phyloP scores from a whole-genome alignment of 1,284 basidiomycete species.

The Rhodotorula glutinis region DNA sequence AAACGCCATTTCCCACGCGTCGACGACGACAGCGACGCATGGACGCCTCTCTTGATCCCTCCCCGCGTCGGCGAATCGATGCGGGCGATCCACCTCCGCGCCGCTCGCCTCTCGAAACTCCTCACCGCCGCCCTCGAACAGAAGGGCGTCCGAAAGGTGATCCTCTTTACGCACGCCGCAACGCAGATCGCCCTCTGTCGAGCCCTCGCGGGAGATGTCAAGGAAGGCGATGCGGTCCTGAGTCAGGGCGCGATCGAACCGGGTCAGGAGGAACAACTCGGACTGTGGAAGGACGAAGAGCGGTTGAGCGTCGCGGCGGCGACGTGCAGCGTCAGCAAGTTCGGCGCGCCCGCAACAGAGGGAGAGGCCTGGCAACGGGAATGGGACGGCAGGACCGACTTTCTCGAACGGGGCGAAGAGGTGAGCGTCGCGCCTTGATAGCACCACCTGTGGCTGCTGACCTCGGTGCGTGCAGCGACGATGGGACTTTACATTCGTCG shows the following conservation, averaged over 20 bases:
- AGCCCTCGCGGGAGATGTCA: conserved; percentile 57
- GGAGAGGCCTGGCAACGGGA: conserved; percentile 13
- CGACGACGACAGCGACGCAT: conserved; percentile 58
- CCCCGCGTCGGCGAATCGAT: conserved; percentile 69
- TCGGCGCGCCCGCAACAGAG: not conserved
- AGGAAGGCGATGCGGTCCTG: not conserved
- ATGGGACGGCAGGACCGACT: conserved; percentile 34
- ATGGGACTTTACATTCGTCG: conserved; percentile 39
- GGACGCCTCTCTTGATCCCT: conserved; percentile 62
- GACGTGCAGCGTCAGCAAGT: conserved; percentile 33
- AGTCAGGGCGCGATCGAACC: not conserved
- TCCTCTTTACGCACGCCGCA: conserved; percentile 76
- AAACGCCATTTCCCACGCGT: conserved; percentile 20
- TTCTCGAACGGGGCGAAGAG: conserved; percentile 33
- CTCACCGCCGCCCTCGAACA: conserved; percentile 54
- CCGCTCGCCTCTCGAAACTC: conserved; percentile 57
- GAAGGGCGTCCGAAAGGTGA: conserved; percentile 54
- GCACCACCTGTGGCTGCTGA: too few relatives aligned
- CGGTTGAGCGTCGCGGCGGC: conserved; percentile 16
- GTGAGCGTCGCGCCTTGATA: conserved; percentile 7
- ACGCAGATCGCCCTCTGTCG: conserved; percentile 68
- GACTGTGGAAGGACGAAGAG: conserved; percentile 20
- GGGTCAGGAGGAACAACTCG: conserved; percentile 5
- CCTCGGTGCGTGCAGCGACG: conserved; percentile 8
- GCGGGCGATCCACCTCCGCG: conserved; percentile 61